phyloP scores from a whole-genome alignment of 73 alveolate species.

The Paramecium octaurelia region DNA sequence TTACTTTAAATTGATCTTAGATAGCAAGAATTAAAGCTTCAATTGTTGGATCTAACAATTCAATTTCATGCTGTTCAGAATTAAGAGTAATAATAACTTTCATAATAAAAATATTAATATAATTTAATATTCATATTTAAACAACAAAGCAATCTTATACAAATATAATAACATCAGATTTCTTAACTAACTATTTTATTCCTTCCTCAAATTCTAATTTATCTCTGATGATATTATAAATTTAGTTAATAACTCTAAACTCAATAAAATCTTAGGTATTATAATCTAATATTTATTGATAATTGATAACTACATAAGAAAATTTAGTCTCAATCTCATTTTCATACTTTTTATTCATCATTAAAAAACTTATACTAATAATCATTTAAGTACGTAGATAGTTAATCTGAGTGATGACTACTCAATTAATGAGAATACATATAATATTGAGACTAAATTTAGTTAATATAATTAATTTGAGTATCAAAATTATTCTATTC shows the following conservation, averaged over 20 bases:
- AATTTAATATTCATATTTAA: constrained; percentile 1
- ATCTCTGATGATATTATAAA: neutral
- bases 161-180: neutral
- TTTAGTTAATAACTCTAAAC: neutral
- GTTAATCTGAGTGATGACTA: neutral
- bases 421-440: neutral
- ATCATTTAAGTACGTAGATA: neutral
- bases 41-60: neutral
- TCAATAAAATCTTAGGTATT: neutral
- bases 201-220: neutral
- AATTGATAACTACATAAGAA: neutral
- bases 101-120: constrained; percentile 12
- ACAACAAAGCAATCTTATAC: neutral
- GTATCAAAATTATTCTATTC: neutral
- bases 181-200: neutral
- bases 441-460: neutral
- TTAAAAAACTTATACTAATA: neutral
- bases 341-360: neutral
- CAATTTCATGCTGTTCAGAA: neutral
- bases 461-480: neutral
- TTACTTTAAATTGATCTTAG: neutral
- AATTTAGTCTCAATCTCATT: neutral
- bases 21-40: neutral
- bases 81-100: neutral
- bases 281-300: neutral